These are phyloP conservation scores for Scutellaria minor DNA, from an alignment of 257 asterid species.

Conservation along the genomic window DNA sequence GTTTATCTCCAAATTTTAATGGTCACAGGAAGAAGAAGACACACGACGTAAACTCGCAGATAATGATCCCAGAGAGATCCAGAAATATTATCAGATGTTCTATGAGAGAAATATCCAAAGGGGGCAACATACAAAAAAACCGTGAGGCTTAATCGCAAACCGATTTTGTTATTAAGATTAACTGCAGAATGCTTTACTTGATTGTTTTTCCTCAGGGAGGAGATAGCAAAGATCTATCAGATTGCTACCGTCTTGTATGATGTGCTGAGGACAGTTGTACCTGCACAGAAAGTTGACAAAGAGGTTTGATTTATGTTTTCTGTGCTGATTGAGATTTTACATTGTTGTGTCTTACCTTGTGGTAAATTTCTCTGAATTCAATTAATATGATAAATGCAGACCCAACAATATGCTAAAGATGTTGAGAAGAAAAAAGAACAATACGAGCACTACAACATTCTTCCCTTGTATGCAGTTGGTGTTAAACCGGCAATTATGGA, in stretches of 20 bases:
- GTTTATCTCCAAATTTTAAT: not conserved
- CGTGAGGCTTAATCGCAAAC: slow-evolving; percentile 61
- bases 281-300: slow-evolving; percentile 56
- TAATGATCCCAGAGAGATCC: slow-evolving; percentile 75
- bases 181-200: not conserved
- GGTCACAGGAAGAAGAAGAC: slow-evolving; percentile 71
- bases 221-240: slow-evolving; percentile 89
- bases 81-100: slow-evolving; percentile 68
- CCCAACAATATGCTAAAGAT: slow-evolving; percentile 71
- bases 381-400: slow-evolving; percentile 51
- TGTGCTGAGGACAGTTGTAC: slow-evolving; percentile 73
- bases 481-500: slow-evolving; percentile 93
- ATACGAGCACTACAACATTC: slow-evolving; percentile 91
- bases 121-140: slow-evolving; percentile 78
- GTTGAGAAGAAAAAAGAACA: slow-evolving; percentile 88
- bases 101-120: slow-evolving; percentile 69
- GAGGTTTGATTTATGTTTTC: slow-evolving; percentile 62
- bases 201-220: slow-evolving; percentile 62
- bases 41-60: slow-evolving; percentile 54
- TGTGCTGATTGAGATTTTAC: slow-evolving; percentile 6
- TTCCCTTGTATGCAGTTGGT: slow-evolving; percentile 85
- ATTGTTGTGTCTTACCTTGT: slow-evolving; percentile 2
- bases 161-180: slow-evolving; percentile 3
- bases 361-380: slow-evolving; percentile 1
- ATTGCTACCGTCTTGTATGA: slow-evolving; percentile 90